Percentiles rank a stretch among this genome's conserved stretches.
phyloP scores from a whole-genome alignment of 129 eudicot genomes.

The Solidago caesia region DNA sequence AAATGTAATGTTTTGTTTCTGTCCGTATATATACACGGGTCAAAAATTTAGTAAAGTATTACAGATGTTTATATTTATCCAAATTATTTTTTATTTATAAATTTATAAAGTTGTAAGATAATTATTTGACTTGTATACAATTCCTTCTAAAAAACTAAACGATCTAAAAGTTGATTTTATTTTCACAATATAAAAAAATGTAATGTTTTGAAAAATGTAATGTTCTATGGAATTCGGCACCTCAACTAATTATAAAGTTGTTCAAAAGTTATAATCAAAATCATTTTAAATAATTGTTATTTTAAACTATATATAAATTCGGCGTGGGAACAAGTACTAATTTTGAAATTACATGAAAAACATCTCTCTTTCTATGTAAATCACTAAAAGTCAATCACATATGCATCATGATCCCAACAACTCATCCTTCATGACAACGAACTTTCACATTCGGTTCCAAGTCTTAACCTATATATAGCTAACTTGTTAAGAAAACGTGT shows the following conservation, averaged over 20 bases:
- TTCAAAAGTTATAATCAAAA: background rate
- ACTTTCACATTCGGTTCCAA: background rate
- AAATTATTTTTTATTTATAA: too few relatives aligned
- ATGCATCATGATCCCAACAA: background rate
- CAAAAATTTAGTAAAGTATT: too few relatives aligned
- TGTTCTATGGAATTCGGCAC: background rate
- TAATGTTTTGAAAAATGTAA: too few relatives aligned
- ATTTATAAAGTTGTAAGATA: too few relatives aligned
- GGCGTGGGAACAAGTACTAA: background rate
- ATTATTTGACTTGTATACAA: too few relatives aligned
- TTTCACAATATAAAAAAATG: too few relatives aligned
- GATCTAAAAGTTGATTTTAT: too few relatives aligned
- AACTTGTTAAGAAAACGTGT: background rate
- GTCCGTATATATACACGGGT: too few relatives aligned
- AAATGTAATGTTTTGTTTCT: too few relatives aligned
- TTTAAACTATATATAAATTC: background rate
- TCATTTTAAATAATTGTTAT: too few relatives aligned
- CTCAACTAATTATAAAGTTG: background rate
- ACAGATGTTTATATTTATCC: too few relatives aligned
- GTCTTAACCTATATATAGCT: background rate
- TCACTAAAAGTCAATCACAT: background rate
- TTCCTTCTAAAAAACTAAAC: too few relatives aligned
- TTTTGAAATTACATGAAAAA: background rate
- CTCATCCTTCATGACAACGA: background rate
- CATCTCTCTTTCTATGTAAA: background rate